Conservation (phyloP, 2,329 filamentous ascomycete genomes). For the Fusarium sambucinum region DNA sequence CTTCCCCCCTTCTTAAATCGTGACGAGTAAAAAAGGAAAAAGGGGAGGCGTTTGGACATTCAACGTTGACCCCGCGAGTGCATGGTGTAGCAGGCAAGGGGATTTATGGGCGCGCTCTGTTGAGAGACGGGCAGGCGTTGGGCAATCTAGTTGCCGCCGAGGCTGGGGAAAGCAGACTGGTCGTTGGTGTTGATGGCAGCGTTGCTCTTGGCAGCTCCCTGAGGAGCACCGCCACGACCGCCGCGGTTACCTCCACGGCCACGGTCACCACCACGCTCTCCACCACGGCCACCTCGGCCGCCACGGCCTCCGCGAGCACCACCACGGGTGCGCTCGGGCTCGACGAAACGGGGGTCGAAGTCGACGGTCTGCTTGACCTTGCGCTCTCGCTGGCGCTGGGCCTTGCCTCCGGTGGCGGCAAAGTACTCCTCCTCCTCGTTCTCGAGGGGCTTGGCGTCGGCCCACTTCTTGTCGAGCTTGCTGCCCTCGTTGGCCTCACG, state of each 20-base stretch:
- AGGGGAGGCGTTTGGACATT: conserved; percentile 34
- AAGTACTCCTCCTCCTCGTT: conserved; percentile 85
- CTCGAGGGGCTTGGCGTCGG: conserved; percentile 77
- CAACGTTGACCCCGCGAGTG: conserved; percentile 43
- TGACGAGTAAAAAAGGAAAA: conserved; percentile 16
- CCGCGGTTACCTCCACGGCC: conserved; percentile 51
- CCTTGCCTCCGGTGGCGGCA: conserved; percentile 78
- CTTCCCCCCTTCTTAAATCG: conserved; percentile 34
- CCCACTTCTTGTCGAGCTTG: conserved; percentile 93
- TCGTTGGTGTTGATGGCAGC: conserved; percentile 66
- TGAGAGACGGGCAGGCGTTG: conserved; percentile 25
- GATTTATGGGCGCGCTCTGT: conserved; percentile 34
- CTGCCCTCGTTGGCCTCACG: conserved; percentile 94
- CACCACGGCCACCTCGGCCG: conserved; percentile 58
- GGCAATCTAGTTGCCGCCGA: conserved; percentile 64
- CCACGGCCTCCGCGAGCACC: conserved; percentile 62
- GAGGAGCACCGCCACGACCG: conserved; percentile 50
- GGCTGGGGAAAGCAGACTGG: conserved; percentile 70
- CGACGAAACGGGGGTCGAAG: conserved; percentile 86
- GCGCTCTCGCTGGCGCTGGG: conserved; percentile 86
- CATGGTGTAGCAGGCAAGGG: conserved; percentile 29
- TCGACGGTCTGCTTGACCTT: conserved; percentile 92
- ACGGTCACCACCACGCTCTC: conserved; percentile 56
- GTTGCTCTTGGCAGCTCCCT: conserved; percentile 51
- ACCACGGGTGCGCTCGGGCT: conserved; percentile 71